These are phyloP conservation scores for Saturnispora ahearnii DNA, from an alignment of 805 yeast genomes.

Conservation along the genomic window DNA sequence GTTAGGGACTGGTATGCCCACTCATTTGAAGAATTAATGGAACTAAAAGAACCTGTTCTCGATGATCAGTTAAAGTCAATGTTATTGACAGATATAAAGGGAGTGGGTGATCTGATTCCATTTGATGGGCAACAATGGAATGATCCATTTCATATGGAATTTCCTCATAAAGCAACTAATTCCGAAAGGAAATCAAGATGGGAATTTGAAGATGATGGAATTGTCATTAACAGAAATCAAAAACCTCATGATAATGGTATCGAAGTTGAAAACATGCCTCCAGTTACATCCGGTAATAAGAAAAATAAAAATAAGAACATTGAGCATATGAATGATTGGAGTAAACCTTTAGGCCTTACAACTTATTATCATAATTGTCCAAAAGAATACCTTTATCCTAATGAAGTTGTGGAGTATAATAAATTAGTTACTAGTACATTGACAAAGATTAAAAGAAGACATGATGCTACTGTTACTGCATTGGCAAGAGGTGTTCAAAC, in stretches of 20 bases:
- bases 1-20: slow-evolving; percentile 89
- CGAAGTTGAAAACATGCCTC: neutral
- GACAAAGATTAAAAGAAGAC: slow-evolving; percentile 67
- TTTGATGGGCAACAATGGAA: neutral
- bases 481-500: slow-evolving; percentile 89
- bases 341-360: slow-evolving; percentile 11
- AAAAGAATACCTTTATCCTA: slow-evolving; percentile 51
- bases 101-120: slow-evolving; percentile 1
- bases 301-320: neutral
- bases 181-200: slow-evolving; percentile 4
- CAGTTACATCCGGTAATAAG: neutral
- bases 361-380: slow-evolving; percentile 39
- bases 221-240: slow-evolving; percentile 20
- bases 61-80: slow-evolving; percentile 34
- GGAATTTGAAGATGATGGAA: slow-evolving; percentile 42
- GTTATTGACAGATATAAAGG: slow-evolving; percentile 3
- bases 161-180: neutral
- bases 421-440: slow-evolving; percentile 55
- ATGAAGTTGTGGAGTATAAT: slow-evolving; percentile 66
- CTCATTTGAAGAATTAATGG: slow-evolving; percentile 74
- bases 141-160: neutral
- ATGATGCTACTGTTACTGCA: slow-evolving; percentile 88
- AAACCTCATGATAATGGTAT: slow-evolving; percentile 5
- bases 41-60: slow-evolving; percentile 46
- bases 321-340: slow-evolving; percentile 11